A percentile compares a stretch with the other conserved stretches of the same genome.
These are phyloP conservation scores for Salix brachista DNA, from an alignment of 345 rosid species.

Conservation along the genomic window DNA sequence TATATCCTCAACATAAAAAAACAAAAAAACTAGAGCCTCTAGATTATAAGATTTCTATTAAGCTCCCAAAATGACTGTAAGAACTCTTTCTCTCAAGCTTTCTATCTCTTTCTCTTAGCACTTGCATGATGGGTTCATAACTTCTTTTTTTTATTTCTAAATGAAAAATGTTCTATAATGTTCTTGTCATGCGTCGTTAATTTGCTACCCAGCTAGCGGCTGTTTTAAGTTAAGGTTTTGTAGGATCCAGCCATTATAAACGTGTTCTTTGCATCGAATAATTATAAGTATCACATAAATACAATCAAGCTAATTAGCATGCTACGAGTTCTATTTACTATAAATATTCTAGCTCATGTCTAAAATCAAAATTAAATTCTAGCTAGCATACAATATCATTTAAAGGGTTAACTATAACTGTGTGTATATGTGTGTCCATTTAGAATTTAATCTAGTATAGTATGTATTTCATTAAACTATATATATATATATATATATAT, in stretches of 20 bases:
- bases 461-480: background rate
- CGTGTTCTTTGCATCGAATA: background rate
- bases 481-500: too few species aligned
- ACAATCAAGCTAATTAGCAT: too few species aligned
- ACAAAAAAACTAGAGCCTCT: background rate
- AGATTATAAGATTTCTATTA: background rate
- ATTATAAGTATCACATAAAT: background rate
- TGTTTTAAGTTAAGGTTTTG: background rate
- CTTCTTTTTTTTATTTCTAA: too few species aligned
- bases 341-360: background rate
- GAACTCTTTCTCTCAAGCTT: background rate
- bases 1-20: background rate
- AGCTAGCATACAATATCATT: background rate
- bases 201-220: background rate
- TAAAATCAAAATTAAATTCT: background rate
- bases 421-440: background rate
- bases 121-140: background rate
- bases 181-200: background rate
- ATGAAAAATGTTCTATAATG: background rate
- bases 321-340: background rate
- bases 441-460: background rate
- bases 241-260: background rate
- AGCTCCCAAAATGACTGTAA: slow-evolving; percentile 5
- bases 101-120: background rate
- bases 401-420: background rate